Conservation (phyloP, 352 stramenopile species). For the Pythium brachiatum region DNA sequence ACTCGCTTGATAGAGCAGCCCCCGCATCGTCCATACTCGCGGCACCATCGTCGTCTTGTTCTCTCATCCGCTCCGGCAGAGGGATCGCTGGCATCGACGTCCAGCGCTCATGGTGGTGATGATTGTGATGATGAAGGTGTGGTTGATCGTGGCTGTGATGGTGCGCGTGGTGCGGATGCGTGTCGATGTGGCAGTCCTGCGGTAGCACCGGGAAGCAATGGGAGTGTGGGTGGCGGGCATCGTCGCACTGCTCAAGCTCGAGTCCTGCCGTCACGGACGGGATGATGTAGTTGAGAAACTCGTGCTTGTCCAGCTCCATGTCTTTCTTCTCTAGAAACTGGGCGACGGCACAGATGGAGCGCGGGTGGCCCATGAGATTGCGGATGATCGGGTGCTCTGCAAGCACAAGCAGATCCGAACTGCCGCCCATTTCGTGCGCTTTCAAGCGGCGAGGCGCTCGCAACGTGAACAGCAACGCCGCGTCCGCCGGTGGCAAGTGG, state of each 20-base stretch:
- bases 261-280: constrained; percentile 74
- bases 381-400: constrained; percentile 66
- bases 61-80: background rate
- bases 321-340: constrained; percentile 83
- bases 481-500: constrained; percentile 57
- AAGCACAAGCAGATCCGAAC: constrained; percentile 53
- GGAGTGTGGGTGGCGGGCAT: background rate
- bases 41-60: background rate
- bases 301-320: constrained; percentile 79
- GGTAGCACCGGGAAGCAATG: constrained; percentile 17
- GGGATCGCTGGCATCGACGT: constrained; percentile 26
- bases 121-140: constrained; percentile 9
- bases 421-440: constrained; percentile 77
- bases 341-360: constrained; percentile 74
- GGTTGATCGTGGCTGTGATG: constrained; percentile 31
- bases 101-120: constrained; percentile 26
- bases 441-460: constrained; percentile 72
- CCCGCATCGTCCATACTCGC: background rate
- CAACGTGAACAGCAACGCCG: constrained; percentile 72
- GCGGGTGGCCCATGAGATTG: constrained; percentile 53
- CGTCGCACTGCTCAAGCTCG: constrained; percentile 37
- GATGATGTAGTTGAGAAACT: constrained; percentile 82
- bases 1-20: background rate
- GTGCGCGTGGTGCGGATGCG: constrained; percentile 15
- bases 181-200: constrained; percentile 15